Base-by-base conservation (phyloP, 2,329 filamentous ascomycete genomes). In the Coniochaeta sp. region DNA sequence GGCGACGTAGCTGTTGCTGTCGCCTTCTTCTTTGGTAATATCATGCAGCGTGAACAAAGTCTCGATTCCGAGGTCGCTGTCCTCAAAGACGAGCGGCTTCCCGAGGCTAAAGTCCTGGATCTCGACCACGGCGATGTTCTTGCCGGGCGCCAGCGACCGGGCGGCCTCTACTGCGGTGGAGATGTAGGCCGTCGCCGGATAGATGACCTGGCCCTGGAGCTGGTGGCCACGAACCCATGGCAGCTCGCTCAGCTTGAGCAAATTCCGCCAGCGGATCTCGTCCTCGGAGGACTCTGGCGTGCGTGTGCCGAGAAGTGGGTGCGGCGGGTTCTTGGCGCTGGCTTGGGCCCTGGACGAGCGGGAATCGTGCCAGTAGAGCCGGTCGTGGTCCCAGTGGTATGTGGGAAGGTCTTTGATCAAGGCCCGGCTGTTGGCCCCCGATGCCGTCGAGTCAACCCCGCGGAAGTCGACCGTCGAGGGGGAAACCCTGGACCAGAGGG, bases 141-240 rank as follows among this genome's bases (percentile, higher is more conserved):
- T 50, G n/a, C 24, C 60, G 10, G 57, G 60, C 22, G 40, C 28
- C 42, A 59, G 26, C 26, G 4, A 34, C 30, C 57, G 12, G 10
- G 40, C 52, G n/a, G 60, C 60, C 12, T 61, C 60, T 30, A 61
- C 22, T 4, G 38, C 56, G 22, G 24, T 58, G 22, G 24, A 16
- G 12, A 58, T 58, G 56, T 58, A 58, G 16, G 30, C 57, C 9
- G 60, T 44, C 2, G 64, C 71, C 0, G 78, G 77, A 34, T 76
- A 78, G 0, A 80, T 64, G 16, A 71, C 64, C n/a, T 74, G 63
- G 0, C 68, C 66, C 17, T 73, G 67, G 17, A 69, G 28, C 10
- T 65, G 61, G 40, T 81, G 77, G 8, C 77, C 72, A 0, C 62
- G 52, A 1, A 80, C 62, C 78, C 78, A 80, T 0, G 68, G 65